A percentile compares a stretch with the other conserved stretches of the same genome.
These are phyloP conservation scores for Alternaria triticimaculans DNA, from an alignment of 2,329 filamentous ascomycete species.

Conservation along the genomic window DNA sequence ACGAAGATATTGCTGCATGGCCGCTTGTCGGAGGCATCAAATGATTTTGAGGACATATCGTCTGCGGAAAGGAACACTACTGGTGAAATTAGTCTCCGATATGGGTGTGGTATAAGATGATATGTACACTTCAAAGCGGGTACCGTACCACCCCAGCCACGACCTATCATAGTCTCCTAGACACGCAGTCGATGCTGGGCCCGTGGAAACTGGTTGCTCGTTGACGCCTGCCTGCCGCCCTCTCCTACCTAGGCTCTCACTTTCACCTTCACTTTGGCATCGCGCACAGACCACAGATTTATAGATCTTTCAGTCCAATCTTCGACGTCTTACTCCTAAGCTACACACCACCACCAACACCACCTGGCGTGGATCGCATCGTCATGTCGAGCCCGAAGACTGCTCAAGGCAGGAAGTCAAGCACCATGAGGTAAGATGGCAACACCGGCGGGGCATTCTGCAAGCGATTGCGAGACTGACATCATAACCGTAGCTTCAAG, in stretches of 20 bases:
- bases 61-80: too few species aligned
- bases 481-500: neutral
- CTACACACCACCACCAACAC: neutral
- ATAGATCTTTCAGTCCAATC: neutral
- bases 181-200: neutral
- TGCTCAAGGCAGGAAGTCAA: neutral
- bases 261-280: neutral
- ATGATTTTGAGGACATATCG: too few species aligned
- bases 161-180: neutral
- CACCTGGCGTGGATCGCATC: neutral
- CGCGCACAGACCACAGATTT: neutral
- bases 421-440: neutral
- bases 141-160: neutral
- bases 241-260: neutral
- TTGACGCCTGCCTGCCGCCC: neutral
- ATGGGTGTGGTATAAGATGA: too few species aligned
- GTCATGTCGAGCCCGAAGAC: neutral
- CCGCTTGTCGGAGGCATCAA: too few species aligned
- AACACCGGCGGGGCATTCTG: neutral
- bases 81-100: too few species aligned
- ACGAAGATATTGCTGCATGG: too few species aligned
- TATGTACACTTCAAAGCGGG: neutral
- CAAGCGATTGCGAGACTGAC: neutral
- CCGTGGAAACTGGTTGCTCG: neutral
- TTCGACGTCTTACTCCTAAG: neutral